Percentiles rank a stretch among this genome's conserved stretches.
Conservation (phyloP, 352 stramenopile genomes). For the Phytophthora fragariae region DNA sequence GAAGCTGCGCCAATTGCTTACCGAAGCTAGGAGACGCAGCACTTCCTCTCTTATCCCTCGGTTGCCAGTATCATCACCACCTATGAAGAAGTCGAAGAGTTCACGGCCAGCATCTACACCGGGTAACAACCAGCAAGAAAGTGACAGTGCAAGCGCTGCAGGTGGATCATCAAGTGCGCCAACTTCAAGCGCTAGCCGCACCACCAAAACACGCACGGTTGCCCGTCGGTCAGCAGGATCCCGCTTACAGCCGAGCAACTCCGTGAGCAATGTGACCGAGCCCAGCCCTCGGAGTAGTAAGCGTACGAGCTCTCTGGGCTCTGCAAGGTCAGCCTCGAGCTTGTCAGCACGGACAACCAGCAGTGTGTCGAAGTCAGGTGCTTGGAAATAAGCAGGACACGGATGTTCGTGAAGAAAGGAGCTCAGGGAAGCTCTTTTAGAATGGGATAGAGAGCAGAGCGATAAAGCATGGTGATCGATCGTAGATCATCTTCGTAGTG, state of each 20-base stretch:
- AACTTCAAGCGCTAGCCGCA: conserved; percentile 11
- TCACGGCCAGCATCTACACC: conserved; percentile 20
- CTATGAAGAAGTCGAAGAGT: conserved; percentile 58
- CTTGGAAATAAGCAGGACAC: conserved; percentile 38
- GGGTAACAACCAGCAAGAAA: conserved; percentile 44
- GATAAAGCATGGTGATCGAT: conserved; percentile 37
- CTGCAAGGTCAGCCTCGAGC: conserved; percentile 21
- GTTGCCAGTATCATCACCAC: conserved; percentile 43
- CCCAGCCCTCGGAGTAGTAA: conserved; percentile 36
- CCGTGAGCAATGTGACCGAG: conserved; percentile 23
- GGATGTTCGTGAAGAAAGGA: conserved; percentile 6
- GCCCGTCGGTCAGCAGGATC: conserved; percentile 22
- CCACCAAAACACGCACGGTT: conserved; percentile 28
- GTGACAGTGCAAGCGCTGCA: conserved; percentile 29
- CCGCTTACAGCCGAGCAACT: conserved; percentile 27
- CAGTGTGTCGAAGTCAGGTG: conserved; percentile 27
- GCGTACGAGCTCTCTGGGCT: conserved; percentile 28
- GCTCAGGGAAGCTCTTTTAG: conserved; percentile 26
- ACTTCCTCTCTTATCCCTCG: conserved; percentile 81
- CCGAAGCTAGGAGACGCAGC: conserved; percentile 72
- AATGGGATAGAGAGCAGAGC: conserved; percentile 5
- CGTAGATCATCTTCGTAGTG: conserved; percentile 36
- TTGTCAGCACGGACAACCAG: conserved; percentile 17
- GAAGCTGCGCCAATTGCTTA: conserved; percentile 77
- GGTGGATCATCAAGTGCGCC: conserved; percentile 16